Conservation (phyloP, 2,329 filamentous ascomycete species). For the Aspergillus puulaauensis region DNA sequence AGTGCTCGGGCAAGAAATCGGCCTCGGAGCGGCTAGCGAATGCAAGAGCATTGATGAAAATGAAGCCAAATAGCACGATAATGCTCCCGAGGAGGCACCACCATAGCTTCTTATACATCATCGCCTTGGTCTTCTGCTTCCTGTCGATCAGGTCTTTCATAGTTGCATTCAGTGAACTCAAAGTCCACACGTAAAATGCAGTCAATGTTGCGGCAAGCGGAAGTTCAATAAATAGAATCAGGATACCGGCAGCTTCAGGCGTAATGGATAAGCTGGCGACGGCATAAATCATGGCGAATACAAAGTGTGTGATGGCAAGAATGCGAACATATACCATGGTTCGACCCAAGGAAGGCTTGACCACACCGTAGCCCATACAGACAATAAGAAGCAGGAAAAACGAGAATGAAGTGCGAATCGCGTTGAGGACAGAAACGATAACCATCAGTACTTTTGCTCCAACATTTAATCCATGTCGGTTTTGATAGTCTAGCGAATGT, state of each 20-base stretch:
- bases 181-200: conserved; percentile 97
- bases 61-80: conserved; percentile 94
- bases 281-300: conserved; percentile 92
- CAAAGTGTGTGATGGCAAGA: conserved; percentile 87
- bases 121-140: conserved; percentile 87
- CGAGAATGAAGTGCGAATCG: conserved; percentile 92
- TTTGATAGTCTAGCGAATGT: conserved; percentile 73
- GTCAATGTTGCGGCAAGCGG: conserved; percentile 89
- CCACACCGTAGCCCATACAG: conserved; percentile 98
- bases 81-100: conserved; percentile 94
- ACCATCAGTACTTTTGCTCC: conserved; percentile 85
- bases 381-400: conserved; percentile 98
- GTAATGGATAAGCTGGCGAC: conserved; percentile 85
- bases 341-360: conserved; percentile 86
- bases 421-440: conserved; percentile 88
- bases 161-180: conserved; percentile 90
- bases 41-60: conserved; percentile 96
- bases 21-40: conserved; percentile 83
- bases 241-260: conserved; percentile 82
- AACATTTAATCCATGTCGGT: conserved; percentile 79
- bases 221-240: conserved; percentile 89
- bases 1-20: conserved; percentile 92
- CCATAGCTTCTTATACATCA: conserved; percentile 98
- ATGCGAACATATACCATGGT: conserved; percentile 93
- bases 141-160: conserved; percentile 95